Evolutionary conservation across 331 rosid genomes (phyloP).

Genomic region (Quercus lobata): DNA sequence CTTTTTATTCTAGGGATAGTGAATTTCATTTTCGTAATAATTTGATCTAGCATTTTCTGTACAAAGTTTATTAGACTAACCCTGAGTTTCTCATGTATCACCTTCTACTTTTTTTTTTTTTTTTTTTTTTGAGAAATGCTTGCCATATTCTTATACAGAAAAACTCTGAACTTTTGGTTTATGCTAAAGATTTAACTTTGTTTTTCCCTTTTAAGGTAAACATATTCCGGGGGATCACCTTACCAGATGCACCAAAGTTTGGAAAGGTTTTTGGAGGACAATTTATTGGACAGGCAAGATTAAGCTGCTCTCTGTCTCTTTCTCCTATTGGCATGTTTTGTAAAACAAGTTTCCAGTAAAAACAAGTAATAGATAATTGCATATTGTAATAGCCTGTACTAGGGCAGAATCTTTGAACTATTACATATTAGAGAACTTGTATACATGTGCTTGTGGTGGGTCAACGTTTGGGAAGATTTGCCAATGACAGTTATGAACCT

Average conservation of each 20-base stretch:
- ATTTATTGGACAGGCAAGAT: conserved; percentile 86
- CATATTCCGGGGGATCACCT: conserved; percentile 76
- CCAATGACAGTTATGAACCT: too few relatives aligned
- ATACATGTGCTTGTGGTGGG: too few relatives aligned
- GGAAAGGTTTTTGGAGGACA: conserved; percentile 98
- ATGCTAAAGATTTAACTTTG: background rate
- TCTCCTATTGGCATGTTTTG: background rate
- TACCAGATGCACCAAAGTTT: conserved; percentile 73
- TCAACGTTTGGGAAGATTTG: too few relatives aligned
- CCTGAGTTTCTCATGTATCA: background rate
- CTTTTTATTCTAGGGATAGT: background rate
- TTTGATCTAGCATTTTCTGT: background rate
- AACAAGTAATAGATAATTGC: background rate
- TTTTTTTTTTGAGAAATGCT: background rate
- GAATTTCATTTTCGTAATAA: background rate
- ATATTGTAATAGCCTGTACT: background rate
- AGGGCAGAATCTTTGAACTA: background rate
- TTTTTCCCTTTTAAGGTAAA: conserved; percentile 49
- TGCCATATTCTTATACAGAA: background rate
- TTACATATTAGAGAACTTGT: too few relatives aligned
- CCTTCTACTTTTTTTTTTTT: background rate
- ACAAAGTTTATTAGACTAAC: background rate
- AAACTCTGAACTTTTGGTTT: background rate
- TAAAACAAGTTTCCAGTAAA: background rate
- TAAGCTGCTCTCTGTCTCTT: conserved; percentile 18